A percentile compares a stretch with the other conserved stretches of the same genome.
These are phyloP conservation scores for Russula sp. DNA, from an alignment of 768 basidiomycete species.

Conservation along the genomic window DNA sequence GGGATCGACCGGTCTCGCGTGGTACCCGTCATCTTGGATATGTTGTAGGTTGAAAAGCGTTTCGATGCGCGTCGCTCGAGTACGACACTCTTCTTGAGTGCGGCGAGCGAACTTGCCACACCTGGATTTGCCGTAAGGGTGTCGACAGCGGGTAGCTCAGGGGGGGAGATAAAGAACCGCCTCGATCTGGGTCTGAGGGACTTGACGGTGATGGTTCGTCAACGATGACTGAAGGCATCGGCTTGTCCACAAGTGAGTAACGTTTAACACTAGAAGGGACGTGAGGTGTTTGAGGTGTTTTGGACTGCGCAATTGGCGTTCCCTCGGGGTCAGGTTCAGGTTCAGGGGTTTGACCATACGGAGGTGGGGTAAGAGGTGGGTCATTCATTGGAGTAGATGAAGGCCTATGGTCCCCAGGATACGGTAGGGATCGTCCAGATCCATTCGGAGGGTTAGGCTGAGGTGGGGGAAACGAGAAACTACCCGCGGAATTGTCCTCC, in stretches of 20 bases:
- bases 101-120: constrained; percentile 79
- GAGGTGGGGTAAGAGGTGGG: constrained; percentile 18
- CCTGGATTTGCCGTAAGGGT: constrained; percentile 44
- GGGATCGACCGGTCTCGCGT: constrained; percentile 42
- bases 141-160: constrained; percentile 40
- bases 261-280: constrained; percentile 72
- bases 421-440: constrained; percentile 14
- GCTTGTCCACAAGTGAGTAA: constrained; percentile 76
- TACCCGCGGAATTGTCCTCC: constrained; percentile 51
- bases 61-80: constrained; percentile 92
- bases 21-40: constrained; percentile 85
- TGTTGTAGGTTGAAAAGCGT: constrained; percentile 92
- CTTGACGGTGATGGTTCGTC: constrained; percentile 44
- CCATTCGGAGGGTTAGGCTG: constrained; percentile 18
- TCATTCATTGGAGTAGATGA: constrained; percentile 6
- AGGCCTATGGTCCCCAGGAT: constrained; percentile 14
- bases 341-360: constrained; percentile 24
- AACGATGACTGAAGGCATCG: constrained; percentile 55
- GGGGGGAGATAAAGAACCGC: constrained; percentile 35
- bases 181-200: constrained; percentile 29
- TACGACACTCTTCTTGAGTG: constrained; percentile 80
- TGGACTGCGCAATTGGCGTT: constrained; percentile 35
- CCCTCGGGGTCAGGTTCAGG: constrained; percentile 31
- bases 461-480: constrained; percentile 41
- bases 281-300: constrained; percentile 38